Evolutionary conservation across 305 asterid genomes (phyloP), one percentile per base, ranked within the genome.

Genomic region (Fraxinus paxiana): DNA sequence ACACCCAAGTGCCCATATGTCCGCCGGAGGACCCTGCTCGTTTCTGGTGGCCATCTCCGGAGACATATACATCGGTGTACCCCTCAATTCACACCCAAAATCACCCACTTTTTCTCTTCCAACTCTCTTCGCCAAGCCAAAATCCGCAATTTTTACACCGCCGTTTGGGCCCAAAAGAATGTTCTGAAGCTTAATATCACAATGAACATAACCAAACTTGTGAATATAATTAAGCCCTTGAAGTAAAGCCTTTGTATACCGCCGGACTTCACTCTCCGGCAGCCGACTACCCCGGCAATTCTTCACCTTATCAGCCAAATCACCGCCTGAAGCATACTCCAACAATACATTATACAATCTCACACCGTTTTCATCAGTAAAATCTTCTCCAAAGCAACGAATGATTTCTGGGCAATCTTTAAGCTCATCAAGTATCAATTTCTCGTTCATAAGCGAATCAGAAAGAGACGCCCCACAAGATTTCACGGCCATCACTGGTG

Each of bases 1-100:
- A 22, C 94, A 90, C 0, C 92, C 94, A 20, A 84, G 79, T 0
- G 92, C 94, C 94, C 94, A 90, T 5, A 90, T 76, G 84, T 90
- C 94, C 69, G 92, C 86, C 76, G 92, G 72, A 5, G 89, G 51
- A 4, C 87, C 92, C 83, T 86, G 89, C 0, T 87, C 87, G 6
- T 90, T 88, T 0, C 87, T 87, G 87, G 84, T 63, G 8, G 85
- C 84, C 84, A 84, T 86, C 88, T 90, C 94, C 76, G 94, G 94
- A 72, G 94, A 87, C 90, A 89, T 87, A 76, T 87, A 89, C 74
- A 86, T 0, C 1, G 92, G 93, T 0, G 93, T 90, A 0, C 92
- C 94, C 77, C 91, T 85, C 79, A 86, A 77, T 75, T 85, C 87
- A 51, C 56, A 78, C 15, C 84, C 83, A 10, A 41, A 34, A 3